Conservation (phyloP, 352 stramenopile genomes). For the Phytophthora palmivora region DNA sequence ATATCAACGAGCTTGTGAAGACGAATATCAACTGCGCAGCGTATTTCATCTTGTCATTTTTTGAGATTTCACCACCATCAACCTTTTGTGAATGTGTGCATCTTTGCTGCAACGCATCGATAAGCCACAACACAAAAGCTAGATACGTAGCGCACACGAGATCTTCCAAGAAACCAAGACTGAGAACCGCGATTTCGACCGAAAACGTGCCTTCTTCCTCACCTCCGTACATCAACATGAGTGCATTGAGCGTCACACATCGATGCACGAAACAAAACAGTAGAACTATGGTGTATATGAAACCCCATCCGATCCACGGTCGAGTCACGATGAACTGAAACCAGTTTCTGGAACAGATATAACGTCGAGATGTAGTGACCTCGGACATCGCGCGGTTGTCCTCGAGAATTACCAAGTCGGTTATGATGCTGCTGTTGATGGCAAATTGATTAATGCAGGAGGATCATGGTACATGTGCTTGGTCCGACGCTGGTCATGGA, state of each 20-base stretch:
- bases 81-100: background rate
- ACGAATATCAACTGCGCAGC: conserved; percentile 2
- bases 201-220: conserved; percentile 12
- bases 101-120: conserved; percentile 5
- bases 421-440: conserved; percentile 2
- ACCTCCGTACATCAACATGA: conserved; percentile 38
- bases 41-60: no score
- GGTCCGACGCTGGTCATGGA: background rate
- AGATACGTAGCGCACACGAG: conserved; percentile 35
- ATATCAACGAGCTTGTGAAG: conserved; percentile 24
- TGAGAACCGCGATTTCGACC: conserved; percentile 17
- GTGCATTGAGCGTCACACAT: conserved; percentile 16
- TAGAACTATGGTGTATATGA: conserved; percentile 26
- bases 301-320: conserved; percentile 43
- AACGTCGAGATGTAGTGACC: background rate
- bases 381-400: background rate
- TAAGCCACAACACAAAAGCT: conserved; percentile 24
- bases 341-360: background rate
- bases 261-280: conserved; percentile 43
- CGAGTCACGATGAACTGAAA: conserved; percentile 1
- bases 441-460: conserved; percentile 3
- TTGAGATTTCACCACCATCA: background rate
- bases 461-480: background rate
- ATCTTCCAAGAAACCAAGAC: conserved; percentile 49
- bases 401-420: conserved; percentile 14